phyloP scores from a whole-genome alignment of 495 filamentous ascomycete genomes.

The Penicilliopsis zonata region DNA sequence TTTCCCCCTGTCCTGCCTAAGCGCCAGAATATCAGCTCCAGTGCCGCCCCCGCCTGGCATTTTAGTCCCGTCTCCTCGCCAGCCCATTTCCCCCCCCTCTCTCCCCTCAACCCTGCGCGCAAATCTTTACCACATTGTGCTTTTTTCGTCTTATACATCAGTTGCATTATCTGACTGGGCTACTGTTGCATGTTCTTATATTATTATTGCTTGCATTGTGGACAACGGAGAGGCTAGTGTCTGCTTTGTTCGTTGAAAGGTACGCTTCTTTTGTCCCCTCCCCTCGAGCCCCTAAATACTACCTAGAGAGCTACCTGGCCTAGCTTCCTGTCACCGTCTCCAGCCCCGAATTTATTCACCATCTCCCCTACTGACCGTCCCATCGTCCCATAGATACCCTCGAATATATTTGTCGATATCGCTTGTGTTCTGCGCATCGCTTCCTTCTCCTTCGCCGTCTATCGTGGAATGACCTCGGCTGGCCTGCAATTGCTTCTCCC shows the following conservation, averaged over 20 bases:
- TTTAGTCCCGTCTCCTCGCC: too few species aligned
- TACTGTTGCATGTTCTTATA: not conserved
- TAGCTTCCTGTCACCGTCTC: not conserved
- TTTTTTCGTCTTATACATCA: not conserved
- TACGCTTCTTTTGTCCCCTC: not conserved
- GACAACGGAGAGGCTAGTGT: too few species aligned
- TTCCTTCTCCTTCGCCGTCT: too few species aligned
- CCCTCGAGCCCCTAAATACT: not conserved
- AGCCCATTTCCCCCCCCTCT: not conserved
- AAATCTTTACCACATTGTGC: not conserved
- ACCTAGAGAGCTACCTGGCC: not conserved
- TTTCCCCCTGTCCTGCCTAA: too few species aligned
- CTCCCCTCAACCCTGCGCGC: constrained; percentile 1
- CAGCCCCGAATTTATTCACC: too few species aligned
- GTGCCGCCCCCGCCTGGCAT: too few species aligned
- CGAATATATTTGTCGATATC: too few species aligned
- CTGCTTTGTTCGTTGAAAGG: not conserved
- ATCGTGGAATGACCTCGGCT: too few species aligned
- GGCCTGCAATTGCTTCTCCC: not conserved
- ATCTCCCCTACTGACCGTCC: too few species aligned
- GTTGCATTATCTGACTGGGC: not conserved
- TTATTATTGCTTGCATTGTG: not conserved
- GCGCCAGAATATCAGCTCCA: too few species aligned
- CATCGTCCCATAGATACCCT: not conserved
- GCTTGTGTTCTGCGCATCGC: too few species aligned